Evolutionary conservation across 2,329 filamentous ascomycete species (phyloP).

Genomic region (Penicillium sp.): DNA sequence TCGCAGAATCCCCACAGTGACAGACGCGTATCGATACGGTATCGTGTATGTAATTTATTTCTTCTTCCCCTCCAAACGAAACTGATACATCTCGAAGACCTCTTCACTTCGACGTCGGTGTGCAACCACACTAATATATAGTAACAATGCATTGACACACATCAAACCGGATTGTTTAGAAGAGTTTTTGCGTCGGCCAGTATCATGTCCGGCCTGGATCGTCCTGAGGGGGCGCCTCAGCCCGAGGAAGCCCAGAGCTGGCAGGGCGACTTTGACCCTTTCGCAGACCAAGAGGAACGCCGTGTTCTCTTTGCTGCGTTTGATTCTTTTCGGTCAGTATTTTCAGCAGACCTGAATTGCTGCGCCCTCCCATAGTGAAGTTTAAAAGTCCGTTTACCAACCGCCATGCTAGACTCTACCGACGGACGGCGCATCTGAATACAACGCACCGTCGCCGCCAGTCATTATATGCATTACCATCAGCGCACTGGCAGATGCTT

Average conservation of each 20-base stretch:
- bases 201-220: not conserved
- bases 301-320: constrained; percentile 75
- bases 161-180: not conserved
- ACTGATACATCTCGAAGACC: not conserved
- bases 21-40: not conserved
- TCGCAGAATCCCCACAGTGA: too few species aligned
- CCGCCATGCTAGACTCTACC: constrained; percentile 64
- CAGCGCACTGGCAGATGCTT: constrained; percentile 77
- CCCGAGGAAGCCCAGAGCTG: constrained; percentile 36
- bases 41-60: not conserved
- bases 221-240: not conserved
- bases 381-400: not conserved
- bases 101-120: not conserved
- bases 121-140: not conserved
- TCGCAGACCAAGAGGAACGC: constrained; percentile 74
- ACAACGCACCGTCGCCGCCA: constrained; percentile 86
- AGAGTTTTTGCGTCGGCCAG: not conserved
- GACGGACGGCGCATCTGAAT: constrained; percentile 79
- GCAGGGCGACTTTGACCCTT: constrained; percentile 61
- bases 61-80: not conserved
- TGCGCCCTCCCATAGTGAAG: too few species aligned
- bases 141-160: not conserved
- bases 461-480: constrained; percentile 86
- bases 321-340: constrained; percentile 80
- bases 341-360: not conserved